A percentile compares a stretch with the other conserved stretches of the same genome.
phyloP scores from a whole-genome alignment of 2,329 filamentous ascomycete species.

The Coniella vitis region DNA sequence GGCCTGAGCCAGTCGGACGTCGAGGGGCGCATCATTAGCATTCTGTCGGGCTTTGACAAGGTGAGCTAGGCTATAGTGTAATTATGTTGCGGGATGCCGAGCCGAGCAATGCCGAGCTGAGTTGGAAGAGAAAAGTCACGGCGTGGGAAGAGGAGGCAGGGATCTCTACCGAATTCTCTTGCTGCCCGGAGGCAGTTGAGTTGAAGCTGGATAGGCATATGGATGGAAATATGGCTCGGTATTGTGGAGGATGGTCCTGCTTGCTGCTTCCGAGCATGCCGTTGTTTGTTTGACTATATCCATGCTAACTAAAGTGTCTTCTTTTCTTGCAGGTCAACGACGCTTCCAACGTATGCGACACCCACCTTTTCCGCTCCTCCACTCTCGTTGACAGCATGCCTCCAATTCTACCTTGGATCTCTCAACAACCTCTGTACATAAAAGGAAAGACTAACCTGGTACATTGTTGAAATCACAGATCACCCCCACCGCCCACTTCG shows the following conservation, averaged over 20 bases:
- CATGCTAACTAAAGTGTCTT: slow-evolving; percentile 19
- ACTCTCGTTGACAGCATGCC: neutral
- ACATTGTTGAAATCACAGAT: slow-evolving; percentile 49
- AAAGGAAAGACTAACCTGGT: slow-evolving; percentile 3
- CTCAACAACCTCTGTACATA: no score
- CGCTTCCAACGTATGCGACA: slow-evolving; percentile 48
- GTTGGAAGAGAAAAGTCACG: no score
- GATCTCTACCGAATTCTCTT: no score
- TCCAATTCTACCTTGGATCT: no score
- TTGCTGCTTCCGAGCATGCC: no score
- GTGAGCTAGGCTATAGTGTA: no score
- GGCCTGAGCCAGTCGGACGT: slow-evolving; percentile 68
- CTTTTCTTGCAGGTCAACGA: slow-evolving; percentile 57
- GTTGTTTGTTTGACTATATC: neutral
- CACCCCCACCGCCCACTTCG: slow-evolving; percentile 77
- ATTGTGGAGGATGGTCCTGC: no score
- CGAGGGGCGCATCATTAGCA: slow-evolving; percentile 83
- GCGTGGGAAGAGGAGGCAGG: neutral
- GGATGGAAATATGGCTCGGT: no score
- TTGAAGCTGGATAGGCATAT: no score
- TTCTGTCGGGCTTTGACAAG: slow-evolving; percentile 97
- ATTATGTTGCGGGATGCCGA: no score
- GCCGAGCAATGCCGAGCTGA: no score
- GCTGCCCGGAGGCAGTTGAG: no score
- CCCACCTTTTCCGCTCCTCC: neutral